A percentile compares a stretch with the other conserved stretches of the same genome.
Evolutionary conservation across 202 grass and related monocot genomes (phyloP).

Genomic region (Saccharum hybrid): DNA sequence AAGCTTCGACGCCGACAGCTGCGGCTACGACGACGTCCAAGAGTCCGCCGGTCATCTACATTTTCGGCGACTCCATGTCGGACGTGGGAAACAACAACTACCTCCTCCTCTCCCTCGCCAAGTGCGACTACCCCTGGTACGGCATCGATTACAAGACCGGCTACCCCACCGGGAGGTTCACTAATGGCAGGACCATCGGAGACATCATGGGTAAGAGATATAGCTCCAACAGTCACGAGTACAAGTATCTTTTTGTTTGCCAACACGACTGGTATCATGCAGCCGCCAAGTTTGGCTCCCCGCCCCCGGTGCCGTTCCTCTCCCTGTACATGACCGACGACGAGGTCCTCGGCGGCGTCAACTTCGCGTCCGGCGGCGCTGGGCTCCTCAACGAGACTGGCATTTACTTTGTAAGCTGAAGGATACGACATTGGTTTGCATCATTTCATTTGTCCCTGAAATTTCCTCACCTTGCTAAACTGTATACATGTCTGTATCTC

Average conservation of each 20-base stretch:
- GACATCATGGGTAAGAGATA: slow-evolving; percentile 70
- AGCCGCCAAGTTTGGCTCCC: slow-evolving; percentile 80
- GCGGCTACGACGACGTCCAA: background rate
- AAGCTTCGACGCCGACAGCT: background rate
- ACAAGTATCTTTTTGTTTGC: background rate
- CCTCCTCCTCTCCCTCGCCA: slow-evolving; percentile 75
- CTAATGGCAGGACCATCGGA: slow-evolving; percentile 86
- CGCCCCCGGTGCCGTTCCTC: slow-evolving; percentile 68
- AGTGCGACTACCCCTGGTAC: slow-evolving; percentile 87
- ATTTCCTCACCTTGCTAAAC: background rate
- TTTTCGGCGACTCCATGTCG: slow-evolving; percentile 92
- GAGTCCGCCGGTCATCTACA: slow-evolving; percentile 64
- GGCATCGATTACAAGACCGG: slow-evolving; percentile 70
- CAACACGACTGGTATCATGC: background rate
- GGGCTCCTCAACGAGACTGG: slow-evolving; percentile 95
- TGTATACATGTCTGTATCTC: too few relatives aligned
- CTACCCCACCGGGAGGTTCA: slow-evolving; percentile 80
- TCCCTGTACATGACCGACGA: slow-evolving; percentile 82
- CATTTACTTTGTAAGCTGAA: slow-evolving; percentile 79
- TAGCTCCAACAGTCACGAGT: background rate
- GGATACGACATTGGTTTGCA: background rate
- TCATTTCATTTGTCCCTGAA: background rate
- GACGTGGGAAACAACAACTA: slow-evolving; percentile 96
- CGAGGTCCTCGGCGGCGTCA: slow-evolving; percentile 68
- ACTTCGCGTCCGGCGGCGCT: slow-evolving; percentile 88